phyloP scores from a whole-genome alignment of 2,329 filamentous ascomycete genomes.

The Pseudogymnoascus sp. region DNA sequence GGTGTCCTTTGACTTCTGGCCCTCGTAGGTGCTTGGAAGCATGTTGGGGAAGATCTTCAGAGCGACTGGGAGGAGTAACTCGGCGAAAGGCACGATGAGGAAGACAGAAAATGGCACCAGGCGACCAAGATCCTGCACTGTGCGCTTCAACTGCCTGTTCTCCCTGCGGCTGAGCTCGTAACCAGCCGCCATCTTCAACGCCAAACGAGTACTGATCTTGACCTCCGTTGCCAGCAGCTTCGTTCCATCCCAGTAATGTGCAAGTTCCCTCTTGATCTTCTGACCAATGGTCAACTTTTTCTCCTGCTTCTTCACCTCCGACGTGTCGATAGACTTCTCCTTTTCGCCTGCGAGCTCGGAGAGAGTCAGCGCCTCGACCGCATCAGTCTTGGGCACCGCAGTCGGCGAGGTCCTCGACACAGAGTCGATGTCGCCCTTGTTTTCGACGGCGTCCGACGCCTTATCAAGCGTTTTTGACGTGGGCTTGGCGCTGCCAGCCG shows the following conservation, averaged over 20 bases:
- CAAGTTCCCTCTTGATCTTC: constrained; percentile 87
- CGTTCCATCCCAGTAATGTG: constrained; percentile 97
- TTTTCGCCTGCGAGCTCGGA: constrained; percentile 57
- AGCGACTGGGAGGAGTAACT: constrained; percentile 83
- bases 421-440: constrained; percentile 21
- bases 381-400: constrained; percentile 27
- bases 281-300: constrained; percentile 86
- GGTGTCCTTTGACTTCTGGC: constrained; percentile 77
- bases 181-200: constrained; percentile 93
- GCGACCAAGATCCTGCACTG: constrained; percentile 85
- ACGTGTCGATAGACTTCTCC: constrained; percentile 51
- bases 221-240: constrained; percentile 90
- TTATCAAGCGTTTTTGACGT: constrained; percentile 24
- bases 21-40: constrained; percentile 94
- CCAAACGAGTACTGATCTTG: constrained; percentile 82
- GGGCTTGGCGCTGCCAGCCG: constrained; percentile 29
- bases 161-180: constrained; percentile 95
- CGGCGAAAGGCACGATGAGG: constrained; percentile 91
- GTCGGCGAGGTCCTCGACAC: constrained; percentile 22
- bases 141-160: constrained; percentile 84
- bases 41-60: constrained; percentile 95
- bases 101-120: constrained; percentile 95
- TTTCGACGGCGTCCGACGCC: constrained; percentile 18
- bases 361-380: constrained; percentile 32
- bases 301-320: constrained; percentile 60